Percentiles rank a stretch among this genome's conserved stretches.
Evolutionary conservation across 2,329 filamentous ascomycete species (phyloP).

Genomic region (Aspergillus japonicus): DNA sequence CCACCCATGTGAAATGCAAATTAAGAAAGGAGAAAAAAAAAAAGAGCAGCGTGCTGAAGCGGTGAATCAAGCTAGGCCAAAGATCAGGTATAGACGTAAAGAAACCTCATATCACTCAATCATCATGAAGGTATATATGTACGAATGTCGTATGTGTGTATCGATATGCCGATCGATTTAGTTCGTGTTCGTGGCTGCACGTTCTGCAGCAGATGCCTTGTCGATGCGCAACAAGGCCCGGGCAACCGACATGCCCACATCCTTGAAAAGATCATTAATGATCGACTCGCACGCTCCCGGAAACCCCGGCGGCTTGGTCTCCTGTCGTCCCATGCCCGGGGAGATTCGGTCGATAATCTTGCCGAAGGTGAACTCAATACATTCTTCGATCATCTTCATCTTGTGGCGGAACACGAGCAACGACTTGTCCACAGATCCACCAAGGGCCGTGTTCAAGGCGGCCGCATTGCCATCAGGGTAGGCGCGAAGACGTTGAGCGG

Average conservation of each 20-base stretch:
- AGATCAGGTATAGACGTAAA: not conserved
- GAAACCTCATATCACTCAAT: not conserved
- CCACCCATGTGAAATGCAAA: not conserved
- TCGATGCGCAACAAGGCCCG: constrained; percentile 17
- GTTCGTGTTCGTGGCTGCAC: constrained; percentile 3
- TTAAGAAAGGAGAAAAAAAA: not conserved
- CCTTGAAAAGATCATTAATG: constrained; percentile 20
- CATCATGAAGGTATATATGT: not conserved
- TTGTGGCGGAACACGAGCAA: not conserved
- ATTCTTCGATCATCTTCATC: constrained; percentile 6
- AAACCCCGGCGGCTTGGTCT: constrained; percentile 6
- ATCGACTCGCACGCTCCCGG: constrained; percentile 19
- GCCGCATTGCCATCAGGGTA: constrained; percentile 7
- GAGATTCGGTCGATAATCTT: constrained; percentile 18
- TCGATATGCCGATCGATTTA: not conserved
- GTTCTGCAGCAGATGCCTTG: constrained; percentile 2
- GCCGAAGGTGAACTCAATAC: constrained; percentile 15
- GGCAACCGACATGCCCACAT: constrained; percentile 17
- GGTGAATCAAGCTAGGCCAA: not conserved
- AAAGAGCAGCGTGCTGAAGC: not conserved
- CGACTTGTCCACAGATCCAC: constrained; percentile 2
- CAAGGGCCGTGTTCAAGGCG: constrained; percentile 1
- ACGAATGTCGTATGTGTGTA: not conserved
- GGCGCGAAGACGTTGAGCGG: constrained; percentile 14
- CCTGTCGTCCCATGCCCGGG: constrained; percentile 14